Conservation (phyloP, 768 basidiomycete genomes). For the Trichaptum fuscoviolaceum region DNA sequence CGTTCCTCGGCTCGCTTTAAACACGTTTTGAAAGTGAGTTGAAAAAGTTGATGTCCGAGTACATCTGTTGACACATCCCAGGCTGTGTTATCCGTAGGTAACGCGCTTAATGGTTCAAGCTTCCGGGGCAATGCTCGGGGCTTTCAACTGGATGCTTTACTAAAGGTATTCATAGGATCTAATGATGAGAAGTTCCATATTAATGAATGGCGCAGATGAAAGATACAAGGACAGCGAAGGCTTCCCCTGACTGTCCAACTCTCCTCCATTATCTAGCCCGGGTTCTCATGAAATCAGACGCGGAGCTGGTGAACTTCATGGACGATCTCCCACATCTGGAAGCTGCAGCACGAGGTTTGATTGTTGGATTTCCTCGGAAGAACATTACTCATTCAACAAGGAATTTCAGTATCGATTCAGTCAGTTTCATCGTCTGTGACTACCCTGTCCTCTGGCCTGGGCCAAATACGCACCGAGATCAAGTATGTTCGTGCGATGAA, state of each 20-base stretch:
- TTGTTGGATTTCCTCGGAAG: conserved; percentile 5
- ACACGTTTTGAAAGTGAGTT: conserved; percentile 57
- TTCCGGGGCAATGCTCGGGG: conserved; percentile 83
- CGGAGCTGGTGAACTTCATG: conserved; percentile 61
- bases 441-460: conserved; percentile 49
- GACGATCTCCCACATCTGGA: conserved; percentile 80
- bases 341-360: conserved; percentile 72
- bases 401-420: conserved; percentile 63
- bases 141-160: conserved; percentile 76
- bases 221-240: conserved; percentile 74
- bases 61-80: conserved; percentile 22
- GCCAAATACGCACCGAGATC: conserved; percentile 55
- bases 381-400: neutral
- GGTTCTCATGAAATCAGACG: conserved; percentile 62
- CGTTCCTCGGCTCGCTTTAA: conserved; percentile 60
- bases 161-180: conserved; percentile 51
- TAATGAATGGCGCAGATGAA: conserved; percentile 49
- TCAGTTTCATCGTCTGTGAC: conserved; percentile 56
- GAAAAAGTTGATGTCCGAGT: neutral
- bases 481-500: conserved; percentile 30
- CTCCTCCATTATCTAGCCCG: conserved; percentile 88
- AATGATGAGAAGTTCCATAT: conserved; percentile 1
- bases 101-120: conserved; percentile 73
- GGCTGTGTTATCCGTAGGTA: conserved; percentile 75
- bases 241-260: conserved; percentile 70